phyloP scores from a whole-genome alignment of 2,329 filamentous ascomycete species.

The Thelonectria olida region DNA sequence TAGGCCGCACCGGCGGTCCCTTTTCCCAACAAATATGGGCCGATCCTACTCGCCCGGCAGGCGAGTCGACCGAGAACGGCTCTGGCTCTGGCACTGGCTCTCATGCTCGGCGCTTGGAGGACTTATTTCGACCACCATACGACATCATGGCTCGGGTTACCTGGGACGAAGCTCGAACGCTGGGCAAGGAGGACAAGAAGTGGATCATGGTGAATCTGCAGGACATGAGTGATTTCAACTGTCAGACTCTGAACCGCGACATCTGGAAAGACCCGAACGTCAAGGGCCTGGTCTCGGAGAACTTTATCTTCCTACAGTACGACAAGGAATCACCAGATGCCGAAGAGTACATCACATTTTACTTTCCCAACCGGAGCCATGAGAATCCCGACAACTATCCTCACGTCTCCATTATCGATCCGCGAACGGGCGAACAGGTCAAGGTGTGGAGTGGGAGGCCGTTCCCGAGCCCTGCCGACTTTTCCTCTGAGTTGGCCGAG shows the following conservation, averaged over 20 bases:
- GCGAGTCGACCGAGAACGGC: conserved; percentile 55
- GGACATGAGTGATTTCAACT: conserved; percentile 92
- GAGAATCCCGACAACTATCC: conserved; percentile 92
- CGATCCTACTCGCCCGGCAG: conserved; percentile 36
- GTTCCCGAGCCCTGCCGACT: conserved; percentile 79
- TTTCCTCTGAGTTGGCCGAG: conserved; percentile 90
- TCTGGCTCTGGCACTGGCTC: conserved; percentile 50
- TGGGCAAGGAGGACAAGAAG: conserved; percentile 88
- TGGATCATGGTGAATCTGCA: conserved; percentile 98
- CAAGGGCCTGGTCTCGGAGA: conserved; percentile 82
- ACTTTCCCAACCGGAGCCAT: conserved; percentile 75
- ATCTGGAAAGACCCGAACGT: conserved; percentile 91
- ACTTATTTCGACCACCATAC: conserved; percentile 92
- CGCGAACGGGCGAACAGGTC: conserved; percentile 94
- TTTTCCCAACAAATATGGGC: conserved; percentile 53
- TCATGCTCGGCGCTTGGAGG: conserved; percentile 82
- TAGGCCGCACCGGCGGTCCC: conserved; percentile 43
- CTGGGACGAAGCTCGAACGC: conserved; percentile 86
- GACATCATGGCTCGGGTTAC: conserved; percentile 82
- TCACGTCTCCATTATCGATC: conserved; percentile 95
- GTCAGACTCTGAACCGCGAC: conserved; percentile 92
- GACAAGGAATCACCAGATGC: conserved; percentile 84
- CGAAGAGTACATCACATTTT: conserved; percentile 87
- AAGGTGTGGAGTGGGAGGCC: conserved; percentile 93
- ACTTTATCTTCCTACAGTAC: conserved; percentile 97